phyloP scores from a whole-genome alignment of 441 rosid genomes.

The Adansonia grandidieri region DNA sequence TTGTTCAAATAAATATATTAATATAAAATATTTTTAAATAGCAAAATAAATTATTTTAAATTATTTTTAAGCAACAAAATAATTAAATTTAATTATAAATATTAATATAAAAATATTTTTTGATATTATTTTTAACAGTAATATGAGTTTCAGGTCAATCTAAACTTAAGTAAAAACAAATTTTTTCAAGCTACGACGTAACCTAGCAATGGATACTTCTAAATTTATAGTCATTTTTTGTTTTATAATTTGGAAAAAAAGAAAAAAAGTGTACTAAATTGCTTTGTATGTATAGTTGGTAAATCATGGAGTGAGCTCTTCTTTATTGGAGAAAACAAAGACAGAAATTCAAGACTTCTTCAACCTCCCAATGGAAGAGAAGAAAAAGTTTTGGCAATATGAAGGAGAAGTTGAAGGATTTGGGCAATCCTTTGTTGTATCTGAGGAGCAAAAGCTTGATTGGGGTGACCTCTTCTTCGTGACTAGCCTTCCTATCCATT shows the following conservation, averaged over 20 bases:
- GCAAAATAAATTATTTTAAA: too few relatives aligned
- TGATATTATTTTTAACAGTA: too few relatives aligned
- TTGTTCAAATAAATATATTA: too few relatives aligned
- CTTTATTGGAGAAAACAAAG: slow-evolving; percentile 30
- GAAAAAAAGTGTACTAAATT: not conserved
- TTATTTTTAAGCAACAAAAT: too few relatives aligned
- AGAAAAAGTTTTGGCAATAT: slow-evolving; percentile 36
- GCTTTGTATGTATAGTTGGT: slow-evolving; percentile 25
- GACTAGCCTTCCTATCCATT: slow-evolving; percentile 23
- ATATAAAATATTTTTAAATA: too few relatives aligned
- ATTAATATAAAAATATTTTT: too few relatives aligned
- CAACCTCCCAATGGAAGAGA: slow-evolving; percentile 39
- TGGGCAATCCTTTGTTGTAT: slow-evolving; percentile 35
- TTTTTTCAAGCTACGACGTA: too few relatives aligned
- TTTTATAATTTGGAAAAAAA: not conserved
- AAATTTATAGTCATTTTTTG: too few relatives aligned
- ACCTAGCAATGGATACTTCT: too few relatives aligned
- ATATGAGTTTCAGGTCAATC: too few relatives aligned
- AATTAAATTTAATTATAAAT: too few relatives aligned
- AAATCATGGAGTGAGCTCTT: slow-evolving; percentile 34
- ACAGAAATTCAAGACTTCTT: slow-evolving; percentile 28
- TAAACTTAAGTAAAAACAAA: too few relatives aligned
- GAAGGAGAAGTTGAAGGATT: slow-evolving; percentile 37
- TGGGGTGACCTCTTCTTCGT: slow-evolving; percentile 35
- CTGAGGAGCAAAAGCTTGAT: slow-evolving; percentile 41